Percentiles rank a stretch among this genome's conserved stretches.
Evolutionary conservation across 2,329 filamentous ascomycete genomes (phyloP).

Genomic region (Alternaria angustiovoidea): DNA sequence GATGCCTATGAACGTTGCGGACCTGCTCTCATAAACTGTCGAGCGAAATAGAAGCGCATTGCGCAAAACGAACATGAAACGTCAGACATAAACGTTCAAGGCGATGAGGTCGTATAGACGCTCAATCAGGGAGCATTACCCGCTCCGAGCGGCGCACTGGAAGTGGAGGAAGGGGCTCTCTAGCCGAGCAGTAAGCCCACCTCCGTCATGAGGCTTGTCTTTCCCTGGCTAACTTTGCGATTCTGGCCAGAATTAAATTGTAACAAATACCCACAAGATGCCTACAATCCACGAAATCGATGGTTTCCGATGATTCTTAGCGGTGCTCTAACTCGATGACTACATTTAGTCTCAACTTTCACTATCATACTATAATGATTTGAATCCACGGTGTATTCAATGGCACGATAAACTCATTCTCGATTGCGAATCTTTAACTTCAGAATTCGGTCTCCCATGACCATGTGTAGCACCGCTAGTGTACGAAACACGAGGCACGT

Average conservation of each 20-base stretch:
- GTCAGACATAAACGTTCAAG: neutral
- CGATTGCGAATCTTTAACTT: neutral
- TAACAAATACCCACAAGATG: constrained; percentile 10
- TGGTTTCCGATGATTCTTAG: neutral
- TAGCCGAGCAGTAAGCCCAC: constrained; percentile 40
- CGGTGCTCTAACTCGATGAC: neutral
- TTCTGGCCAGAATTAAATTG: constrained; percentile 16
- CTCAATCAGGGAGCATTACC: constrained; percentile 16
- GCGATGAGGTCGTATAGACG: neutral
- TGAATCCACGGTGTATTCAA: neutral
- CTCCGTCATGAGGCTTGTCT: neutral
- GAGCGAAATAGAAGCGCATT: neutral
- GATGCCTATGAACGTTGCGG: constrained; percentile 89
- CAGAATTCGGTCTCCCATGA: neutral
- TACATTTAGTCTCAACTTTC: neutral
- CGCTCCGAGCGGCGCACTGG: constrained; percentile 29
- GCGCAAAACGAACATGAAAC: neutral
- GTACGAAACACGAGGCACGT: neutral
- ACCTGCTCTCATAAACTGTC: constrained; percentile 39
- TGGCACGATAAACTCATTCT: neutral
- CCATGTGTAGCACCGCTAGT: neutral
- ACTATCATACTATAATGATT: neutral
- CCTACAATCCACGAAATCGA: neutral
- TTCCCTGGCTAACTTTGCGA: constrained; percentile 6
- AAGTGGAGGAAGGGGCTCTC: constrained; percentile 48